Evolutionary conservation across 1,139 yeast genomes (phyloP).

Genomic region (Pichia sp.): DNA sequence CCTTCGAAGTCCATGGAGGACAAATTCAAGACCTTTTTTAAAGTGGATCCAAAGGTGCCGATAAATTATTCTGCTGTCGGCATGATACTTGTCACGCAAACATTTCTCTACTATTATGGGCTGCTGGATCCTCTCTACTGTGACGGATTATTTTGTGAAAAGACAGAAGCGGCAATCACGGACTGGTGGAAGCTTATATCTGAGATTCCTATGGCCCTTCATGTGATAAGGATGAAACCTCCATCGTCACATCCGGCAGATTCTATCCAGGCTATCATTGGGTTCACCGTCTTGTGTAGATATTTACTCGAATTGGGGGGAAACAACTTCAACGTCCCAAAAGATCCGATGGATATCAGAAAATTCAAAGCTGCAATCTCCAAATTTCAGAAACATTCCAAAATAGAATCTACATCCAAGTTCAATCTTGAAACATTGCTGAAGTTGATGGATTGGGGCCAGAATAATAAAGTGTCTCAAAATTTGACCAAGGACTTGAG

Average conservation of each 20-base stretch:
- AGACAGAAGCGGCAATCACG: constrained; percentile 65
- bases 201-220: constrained; percentile 40
- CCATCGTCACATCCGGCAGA: constrained; percentile 24
- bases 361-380: constrained; percentile 57
- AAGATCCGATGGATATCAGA: constrained; percentile 80
- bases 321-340: constrained; percentile 68
- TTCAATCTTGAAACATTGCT: constrained; percentile 27
- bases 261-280: constrained; percentile 47
- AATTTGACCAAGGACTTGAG: constrained; percentile 32
- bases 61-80: constrained; percentile 68
- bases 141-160: constrained; percentile 79
- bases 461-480: constrained; percentile 24
- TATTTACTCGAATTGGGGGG: constrained; percentile 61
- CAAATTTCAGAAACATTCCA: constrained; percentile 60
- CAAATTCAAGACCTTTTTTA: constrained; percentile 75
- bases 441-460: constrained; percentile 26
- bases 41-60: constrained; percentile 50
- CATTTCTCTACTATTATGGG: constrained; percentile 72
- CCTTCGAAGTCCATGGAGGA: constrained; percentile 79
- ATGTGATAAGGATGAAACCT: constrained; percentile 39
- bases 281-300: constrained; percentile 63
- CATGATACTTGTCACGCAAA: constrained; percentile 68
- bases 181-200: constrained; percentile 76
- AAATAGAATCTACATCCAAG: constrained; percentile 20
- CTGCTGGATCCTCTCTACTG: constrained; percentile 63